phyloP scores from a whole-genome alignment of 495 filamentous ascomycete species.

The Penicillium psychrofluorescens region DNA sequence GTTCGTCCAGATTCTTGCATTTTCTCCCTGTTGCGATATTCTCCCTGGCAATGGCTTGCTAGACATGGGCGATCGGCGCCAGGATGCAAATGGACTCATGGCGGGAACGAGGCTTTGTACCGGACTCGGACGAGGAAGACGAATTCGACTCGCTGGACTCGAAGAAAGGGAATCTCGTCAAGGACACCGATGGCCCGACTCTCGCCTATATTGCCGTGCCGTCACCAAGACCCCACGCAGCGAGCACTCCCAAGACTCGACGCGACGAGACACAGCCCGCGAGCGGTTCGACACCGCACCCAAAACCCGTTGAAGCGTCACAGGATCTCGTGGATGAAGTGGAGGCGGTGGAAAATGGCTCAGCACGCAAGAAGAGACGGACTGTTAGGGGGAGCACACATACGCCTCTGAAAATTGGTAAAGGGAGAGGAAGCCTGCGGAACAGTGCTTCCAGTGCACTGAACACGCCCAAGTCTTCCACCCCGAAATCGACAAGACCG shows the following conservation, averaged over 20 bases:
- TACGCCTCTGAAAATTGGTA: background rate
- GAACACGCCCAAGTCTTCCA: slow-evolving; percentile 3
- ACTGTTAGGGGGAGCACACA: no score
- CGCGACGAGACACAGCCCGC: background rate
- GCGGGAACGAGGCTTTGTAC: slow-evolving; percentile 55
- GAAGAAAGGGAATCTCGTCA: slow-evolving; percentile 7
- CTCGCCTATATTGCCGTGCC: slow-evolving; percentile 15
- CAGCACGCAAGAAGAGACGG: no score
- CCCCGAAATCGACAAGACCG: background rate
- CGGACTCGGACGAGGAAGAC: slow-evolving; percentile 56
- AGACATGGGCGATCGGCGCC: slow-evolving; percentile 34
- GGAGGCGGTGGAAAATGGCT: background rate
- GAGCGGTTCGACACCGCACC: slow-evolving; percentile 1
- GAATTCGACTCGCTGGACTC: slow-evolving; percentile 32
- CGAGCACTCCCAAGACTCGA: background rate
- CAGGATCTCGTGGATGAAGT: background rate
- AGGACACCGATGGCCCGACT: slow-evolving; percentile 1
- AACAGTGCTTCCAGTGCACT: background rate
- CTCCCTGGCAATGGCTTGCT: slow-evolving; percentile 19
- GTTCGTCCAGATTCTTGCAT: no score
- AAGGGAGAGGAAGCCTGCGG: background rate
- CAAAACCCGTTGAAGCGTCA: background rate
- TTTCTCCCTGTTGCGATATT: background rate
- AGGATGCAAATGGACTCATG: slow-evolving; percentile 52
- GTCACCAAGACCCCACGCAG: background rate